A percentile compares a stretch with the other conserved stretches of the same genome.
Evolutionary conservation across 495 filamentous ascomycete species (phyloP).

Genomic region (Astrothelium subdiscretum): DNA sequence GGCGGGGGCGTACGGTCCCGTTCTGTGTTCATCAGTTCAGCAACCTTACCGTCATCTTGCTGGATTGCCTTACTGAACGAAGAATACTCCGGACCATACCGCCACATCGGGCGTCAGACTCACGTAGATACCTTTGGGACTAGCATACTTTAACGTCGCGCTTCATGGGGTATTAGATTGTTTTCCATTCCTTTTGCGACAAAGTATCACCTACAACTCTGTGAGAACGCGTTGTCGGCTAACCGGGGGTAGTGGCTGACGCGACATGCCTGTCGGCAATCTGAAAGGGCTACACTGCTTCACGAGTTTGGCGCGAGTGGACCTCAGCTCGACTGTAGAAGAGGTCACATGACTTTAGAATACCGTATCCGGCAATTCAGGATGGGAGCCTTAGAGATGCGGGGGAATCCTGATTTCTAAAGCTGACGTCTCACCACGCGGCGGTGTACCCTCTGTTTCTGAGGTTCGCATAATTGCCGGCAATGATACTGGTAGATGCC

Average conservation of each 20-base stretch:
- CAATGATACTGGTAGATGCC: too few species aligned
- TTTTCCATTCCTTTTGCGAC: background rate
- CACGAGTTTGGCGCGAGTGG: too few species aligned
- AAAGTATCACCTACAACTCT: constrained; percentile 11
- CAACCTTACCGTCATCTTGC: too few species aligned
- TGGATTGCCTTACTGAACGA: constrained; percentile 65
- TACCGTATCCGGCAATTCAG: too few species aligned
- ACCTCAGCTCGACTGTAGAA: background rate
- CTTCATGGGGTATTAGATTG: constrained; percentile 31
- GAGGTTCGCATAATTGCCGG: too few species aligned
- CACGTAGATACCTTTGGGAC: constrained; percentile 77
- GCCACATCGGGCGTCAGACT: constrained; percentile 71
- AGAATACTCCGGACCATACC: constrained; percentile 80
- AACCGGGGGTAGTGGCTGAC: background rate
- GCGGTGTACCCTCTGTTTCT: background rate
- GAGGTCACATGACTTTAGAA: background rate
- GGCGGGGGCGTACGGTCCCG: constrained; percentile 79
- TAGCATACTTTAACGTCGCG: constrained; percentile 65
- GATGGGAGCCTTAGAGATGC: too few species aligned
- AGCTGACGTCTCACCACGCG: background rate
- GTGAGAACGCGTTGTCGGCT: background rate
- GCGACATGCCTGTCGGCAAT: background rate
- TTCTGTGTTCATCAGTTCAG: background rate
- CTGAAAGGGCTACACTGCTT: background rate
- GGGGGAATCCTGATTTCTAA: background rate